Evolutionary conservation across 1,284 basidiomycete genomes (phyloP), one percentile per base, ranked within the genome.

Genomic region (Boletus semigastroideus): DNA sequence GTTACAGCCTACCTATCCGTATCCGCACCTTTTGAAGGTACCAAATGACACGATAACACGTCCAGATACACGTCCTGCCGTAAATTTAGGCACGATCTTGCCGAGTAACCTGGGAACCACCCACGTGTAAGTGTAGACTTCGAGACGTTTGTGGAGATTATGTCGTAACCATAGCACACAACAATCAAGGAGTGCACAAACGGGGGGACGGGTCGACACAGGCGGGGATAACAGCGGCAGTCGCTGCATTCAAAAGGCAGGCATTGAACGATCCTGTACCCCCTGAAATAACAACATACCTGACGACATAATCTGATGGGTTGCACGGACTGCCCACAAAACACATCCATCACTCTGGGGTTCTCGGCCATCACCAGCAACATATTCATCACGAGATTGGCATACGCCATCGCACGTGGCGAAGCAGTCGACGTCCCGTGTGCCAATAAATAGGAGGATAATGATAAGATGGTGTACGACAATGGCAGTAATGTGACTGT

Each of bases 81-180:
- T 22, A 13, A 17, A 19, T 17, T 60, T 12, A 56, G 45, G 40
- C 5, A 13, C 14, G n/a, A 14, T 30, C 27, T 27, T 19, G 1
- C 27, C 19, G 25, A 20, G 20, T n/a, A 17, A 20, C 37, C 43
- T 42, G 4, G n/a, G 46, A 42, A 28, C 17, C 7, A 67, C 79
- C 44, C 59, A 84, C 84, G 73, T 65, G 57, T 84, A 85, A 4
- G 77, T 76, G 25, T 74, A 69, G 1, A 77, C 74, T 51, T 86
- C 82, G 7, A 87, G 66, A 20, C 73, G 75, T 59, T 77, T 84
- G 50, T 85, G 82, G 36, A 87, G 65, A 60, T 85, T 86, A 59
- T 87, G 84, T 19, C 82, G 77, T 25, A 86, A 63, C 82, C 82
- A 87, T n/a, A 87, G 69, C 9, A 84, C 73, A 60, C 80, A 84